These are phyloP conservation scores for Barbarea vulgaris DNA, from an alignment of 345 rosid genomes.

Conservation along the genomic window DNA sequence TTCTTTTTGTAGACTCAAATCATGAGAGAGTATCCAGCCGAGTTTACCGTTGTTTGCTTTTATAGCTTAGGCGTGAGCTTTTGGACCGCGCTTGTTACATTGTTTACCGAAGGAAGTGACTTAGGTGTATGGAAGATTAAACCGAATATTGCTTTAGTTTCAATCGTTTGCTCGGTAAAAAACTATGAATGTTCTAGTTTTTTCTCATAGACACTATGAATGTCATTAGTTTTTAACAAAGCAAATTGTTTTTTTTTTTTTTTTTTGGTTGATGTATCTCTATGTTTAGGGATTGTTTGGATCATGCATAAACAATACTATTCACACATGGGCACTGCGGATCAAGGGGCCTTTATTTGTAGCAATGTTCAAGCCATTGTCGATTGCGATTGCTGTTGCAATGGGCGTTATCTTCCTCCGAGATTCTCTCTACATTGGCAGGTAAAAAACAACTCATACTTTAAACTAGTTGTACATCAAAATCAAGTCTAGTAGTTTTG, in stretches of 20 bases:
- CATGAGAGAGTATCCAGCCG: constrained; percentile 88
- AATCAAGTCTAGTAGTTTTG: neutral
- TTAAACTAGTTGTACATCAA: neutral
- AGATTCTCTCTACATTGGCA: constrained; percentile 72
- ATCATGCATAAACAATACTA: constrained; percentile 55
- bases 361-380: constrained; percentile 74
- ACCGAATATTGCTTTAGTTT: constrained; percentile 58
- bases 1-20: constrained; percentile 58
- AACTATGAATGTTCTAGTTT: no score
- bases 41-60: constrained; percentile 73
- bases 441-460: constrained; percentile 36
- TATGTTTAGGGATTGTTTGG: constrained; percentile 64
- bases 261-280: neutral
- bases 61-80: constrained; percentile 72
- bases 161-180: constrained; percentile 83
- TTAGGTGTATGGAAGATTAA: constrained; percentile 65
- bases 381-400: constrained; percentile 71
- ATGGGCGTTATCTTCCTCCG: constrained; percentile 74
- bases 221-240: neutral
- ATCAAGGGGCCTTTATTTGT: constrained; percentile 75
- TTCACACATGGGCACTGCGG: constrained; percentile 65
- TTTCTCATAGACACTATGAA: neutral
- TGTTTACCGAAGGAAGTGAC: constrained; percentile 53
- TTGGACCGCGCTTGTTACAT: constrained; percentile 57
- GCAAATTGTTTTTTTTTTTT: neutral